A percentile compares a stretch with the other conserved stretches of the same genome.
These are phyloP conservation scores for Pestalotiopsis sp. DNA, from an alignment of 2,329 filamentous ascomycete genomes.

Conservation along the genomic window DNA sequence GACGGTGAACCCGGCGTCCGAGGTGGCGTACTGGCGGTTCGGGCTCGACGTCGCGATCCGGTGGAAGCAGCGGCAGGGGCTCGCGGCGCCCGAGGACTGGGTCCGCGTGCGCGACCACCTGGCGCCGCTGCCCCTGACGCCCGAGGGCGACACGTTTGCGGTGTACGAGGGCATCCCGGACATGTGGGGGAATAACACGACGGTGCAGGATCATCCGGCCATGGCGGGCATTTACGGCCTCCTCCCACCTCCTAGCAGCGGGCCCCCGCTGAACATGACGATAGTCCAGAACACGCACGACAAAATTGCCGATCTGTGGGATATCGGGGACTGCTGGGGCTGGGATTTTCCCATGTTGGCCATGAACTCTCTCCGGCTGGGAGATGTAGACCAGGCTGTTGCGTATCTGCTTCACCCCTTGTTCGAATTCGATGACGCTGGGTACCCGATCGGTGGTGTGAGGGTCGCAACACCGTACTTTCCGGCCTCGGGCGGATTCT, in stretches of 20 bases:
- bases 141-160: conserved; percentile 52
- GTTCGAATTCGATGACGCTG: conserved; percentile 59
- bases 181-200: conserved; percentile 42
- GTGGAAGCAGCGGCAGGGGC: conserved; percentile 54
- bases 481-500: conserved; percentile 50
- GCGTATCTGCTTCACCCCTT: conserved; percentile 50
- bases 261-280: conserved; percentile 36
- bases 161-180: conserved; percentile 54
- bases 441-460: conserved; percentile 54
- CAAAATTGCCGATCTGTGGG: conserved; percentile 41
- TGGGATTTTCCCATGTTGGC: conserved; percentile 50
- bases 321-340: conserved; percentile 42
- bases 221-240: conserved; percentile 47
- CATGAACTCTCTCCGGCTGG: conserved; percentile 46
- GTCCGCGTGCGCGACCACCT: conserved; percentile 51
- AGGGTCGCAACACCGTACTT: conserved; percentile 62
- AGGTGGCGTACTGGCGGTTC: conserved; percentile 65
- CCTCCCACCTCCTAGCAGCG: conserved; percentile 41
- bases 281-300: conserved; percentile 39
- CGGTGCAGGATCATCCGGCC: conserved; percentile 45
- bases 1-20: conserved; percentile 62
- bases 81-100: conserved; percentile 49
- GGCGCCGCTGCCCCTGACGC: conserved; percentile 56
- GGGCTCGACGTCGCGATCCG: conserved; percentile 55
- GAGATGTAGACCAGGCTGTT: conserved; percentile 40